Evolutionary conservation across 805 yeast species (phyloP).

Genomic region (Wickerhamiella hasegawae): DNA sequence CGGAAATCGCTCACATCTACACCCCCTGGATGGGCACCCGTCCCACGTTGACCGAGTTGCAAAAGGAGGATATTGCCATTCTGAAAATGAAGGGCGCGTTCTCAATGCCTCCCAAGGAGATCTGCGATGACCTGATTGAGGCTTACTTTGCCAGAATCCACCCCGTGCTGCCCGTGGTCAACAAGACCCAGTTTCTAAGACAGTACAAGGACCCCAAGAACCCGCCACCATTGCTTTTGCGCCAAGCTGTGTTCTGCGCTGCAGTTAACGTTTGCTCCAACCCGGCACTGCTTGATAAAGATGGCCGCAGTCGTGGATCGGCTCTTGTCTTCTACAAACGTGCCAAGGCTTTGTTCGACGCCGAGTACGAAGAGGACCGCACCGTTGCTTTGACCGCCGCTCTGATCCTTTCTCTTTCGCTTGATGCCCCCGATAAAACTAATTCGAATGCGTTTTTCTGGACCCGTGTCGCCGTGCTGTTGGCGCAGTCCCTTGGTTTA

Average conservation of each 20-base stretch:
- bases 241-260: slow-evolving; percentile 54
- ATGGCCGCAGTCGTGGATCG: slow-evolving; percentile 33
- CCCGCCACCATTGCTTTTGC: slow-evolving; percentile 46
- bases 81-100: slow-evolving; percentile 56
- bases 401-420: slow-evolving; percentile 45
- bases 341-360: slow-evolving; percentile 60
- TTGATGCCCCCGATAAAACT: slow-evolving; percentile 61
- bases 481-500: slow-evolving; percentile 64
- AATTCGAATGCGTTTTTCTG: slow-evolving; percentile 52
- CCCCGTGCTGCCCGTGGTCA: slow-evolving; percentile 53
- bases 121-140: slow-evolving; percentile 44
- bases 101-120: slow-evolving; percentile 41
- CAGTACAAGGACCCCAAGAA: slow-evolving; percentile 38
- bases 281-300: slow-evolving; percentile 33
- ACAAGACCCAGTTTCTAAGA: slow-evolving; percentile 43
- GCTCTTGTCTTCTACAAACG: slow-evolving; percentile 47
- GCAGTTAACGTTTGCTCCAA: slow-evolving; percentile 48
- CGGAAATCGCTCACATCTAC: not conserved
- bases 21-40: not conserved
- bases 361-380: slow-evolving; percentile 51
- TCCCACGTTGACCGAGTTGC: not conserved
- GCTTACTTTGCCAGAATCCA: slow-evolving; percentile 49
- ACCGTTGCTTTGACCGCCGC: slow-evolving; percentile 45
- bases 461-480: slow-evolving; percentile 50
- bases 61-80: slow-evolving; percentile 41